Base-by-base conservation (phyloP, 106 monocot genomes). In the Posidonia australis region DNA sequence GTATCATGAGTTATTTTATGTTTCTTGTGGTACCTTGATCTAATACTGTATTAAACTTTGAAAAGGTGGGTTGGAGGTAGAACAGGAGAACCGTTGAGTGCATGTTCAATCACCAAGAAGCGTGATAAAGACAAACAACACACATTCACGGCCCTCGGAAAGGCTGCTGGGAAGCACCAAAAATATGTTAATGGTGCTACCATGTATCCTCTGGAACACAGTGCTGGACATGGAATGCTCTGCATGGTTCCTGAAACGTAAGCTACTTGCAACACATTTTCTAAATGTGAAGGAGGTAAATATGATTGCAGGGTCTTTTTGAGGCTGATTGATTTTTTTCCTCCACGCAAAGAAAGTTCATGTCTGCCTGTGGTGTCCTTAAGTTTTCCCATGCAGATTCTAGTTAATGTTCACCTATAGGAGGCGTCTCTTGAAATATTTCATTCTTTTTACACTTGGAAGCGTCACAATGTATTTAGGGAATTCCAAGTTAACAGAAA, bases 191-290 rank as follows among this genome's bases (percentile, higher is more conserved):
- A 73, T 65, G 90, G 90, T 22, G 72, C 89, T 45, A 80, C 96
- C 58, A 64, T 87, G 79, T 96, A 96, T 64, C 94, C 94, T 56
- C 32, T 94, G 32, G 94, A 94, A 31, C 81, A 67, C 27, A 85
- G 77, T 52, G 5, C 44, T n/a, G 81, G 81, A 36, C 77, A 86
- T 70, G 86, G 90, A 17, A 70, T 78, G 77, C 75, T 92, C 10
- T 92, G 92, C 28, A 53, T 84, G 16, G 61, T 84, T 23, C 87
- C 87, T 45, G 54, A 76, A 61, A 17, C 25, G 24, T 56, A 26
- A 65, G 23, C 36, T 36, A 7, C 36, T 36, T 36, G 36, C 5
- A 36, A 36, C 36, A 36, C 36, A 4, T 2, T 36, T 2, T 36
- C 7, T 36, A 36, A 36, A 36, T n/a, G n/a, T n/a, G n/a, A 36